Conservation (phyloP, 495 filamentous ascomycete species). For the Penicillium salamii region DNA sequence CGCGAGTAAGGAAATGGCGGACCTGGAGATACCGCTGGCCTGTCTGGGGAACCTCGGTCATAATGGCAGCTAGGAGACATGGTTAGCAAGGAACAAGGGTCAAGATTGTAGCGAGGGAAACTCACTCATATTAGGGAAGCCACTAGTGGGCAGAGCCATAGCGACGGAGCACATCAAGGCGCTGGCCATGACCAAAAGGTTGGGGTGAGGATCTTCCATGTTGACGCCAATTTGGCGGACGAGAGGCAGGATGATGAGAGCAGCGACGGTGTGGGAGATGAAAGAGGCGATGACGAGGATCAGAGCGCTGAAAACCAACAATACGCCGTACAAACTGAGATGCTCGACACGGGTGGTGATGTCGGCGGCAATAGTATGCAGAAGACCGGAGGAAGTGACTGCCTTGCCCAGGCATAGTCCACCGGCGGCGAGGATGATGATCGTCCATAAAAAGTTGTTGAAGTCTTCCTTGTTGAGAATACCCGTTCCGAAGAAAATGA, state of each 20-base stretch:
- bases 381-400: constrained; percentile 87
- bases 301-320: constrained; percentile 80
- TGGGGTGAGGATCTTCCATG: constrained; percentile 89
- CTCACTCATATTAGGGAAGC: constrained; percentile 99
- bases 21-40: constrained; percentile 90
- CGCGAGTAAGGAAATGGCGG: constrained; percentile 88
- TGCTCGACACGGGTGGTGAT: constrained; percentile 74
- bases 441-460: constrained; percentile 99
- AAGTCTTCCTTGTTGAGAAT: constrained; percentile 99
- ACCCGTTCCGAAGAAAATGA: constrained; percentile 93
- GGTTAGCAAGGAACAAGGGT: constrained; percentile 20
- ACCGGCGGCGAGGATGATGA: constrained; percentile 96
- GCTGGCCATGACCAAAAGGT: constrained; percentile 86
- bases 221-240: constrained; percentile 78
- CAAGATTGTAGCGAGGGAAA: constrained; percentile 17
- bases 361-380: constrained; percentile 75
- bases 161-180: constrained; percentile 67
- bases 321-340: constrained; percentile 80
- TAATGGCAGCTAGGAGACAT: constrained; percentile 74
- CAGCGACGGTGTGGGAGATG: constrained; percentile 96
- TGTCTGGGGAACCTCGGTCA: constrained; percentile 93
- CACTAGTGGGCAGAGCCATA: constrained; percentile 92
- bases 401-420: constrained; percentile 92
- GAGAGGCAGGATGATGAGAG: constrained; percentile 89
- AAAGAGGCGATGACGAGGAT: constrained; percentile 96